phyloP scores from a whole-genome alignment of 2,329 filamentous ascomycete species.

The Phaeosphaeria sp. region DNA sequence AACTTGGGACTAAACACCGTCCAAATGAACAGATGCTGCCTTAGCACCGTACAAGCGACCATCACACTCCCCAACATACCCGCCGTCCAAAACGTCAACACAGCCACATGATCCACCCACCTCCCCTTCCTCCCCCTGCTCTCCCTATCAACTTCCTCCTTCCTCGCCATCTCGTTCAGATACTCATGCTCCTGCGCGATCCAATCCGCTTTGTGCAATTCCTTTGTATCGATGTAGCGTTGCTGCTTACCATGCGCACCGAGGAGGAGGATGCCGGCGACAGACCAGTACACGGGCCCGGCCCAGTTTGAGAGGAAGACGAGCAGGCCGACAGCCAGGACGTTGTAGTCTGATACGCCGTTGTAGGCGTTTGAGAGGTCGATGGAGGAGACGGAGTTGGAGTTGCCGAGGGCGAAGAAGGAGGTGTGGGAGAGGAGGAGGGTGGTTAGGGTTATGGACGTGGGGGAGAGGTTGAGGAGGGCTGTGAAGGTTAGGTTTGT shows the following conservation, averaged over 20 bases:
- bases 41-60: conserved; percentile 81
- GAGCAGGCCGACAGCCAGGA: conserved; percentile 79
- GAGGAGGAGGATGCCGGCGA: conserved; percentile 65
- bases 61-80: conserved; percentile 76
- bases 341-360: conserved; percentile 81
- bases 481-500: conserved; percentile 18
- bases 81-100: conserved; percentile 75
- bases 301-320: conserved; percentile 93
- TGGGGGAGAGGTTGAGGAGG: conserved; percentile 55
- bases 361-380: conserved; percentile 96
- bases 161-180: conserved; percentile 27
- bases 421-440: conserved; percentile 80
- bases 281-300: conserved; percentile 86
- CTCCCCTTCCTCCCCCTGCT: conserved; percentile 9
- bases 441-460: conserved; percentile 70
- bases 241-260: conserved; percentile 26
- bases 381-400: conserved; percentile 94
- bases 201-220: conserved; percentile 37
- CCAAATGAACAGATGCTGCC: conserved; percentile 96
- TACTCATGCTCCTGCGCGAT: conserved; percentile 37
- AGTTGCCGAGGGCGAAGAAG: conserved; percentile 90
- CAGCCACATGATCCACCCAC: conserved; percentile 60
- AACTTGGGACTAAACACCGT: conserved; percentile 98
- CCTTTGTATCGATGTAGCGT: conserved; percentile 21
- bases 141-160: conserved; percentile 17